phyloP scores from a whole-genome alignment of 2,329 filamentous ascomycete species.

The Lachnellula cervina region DNA sequence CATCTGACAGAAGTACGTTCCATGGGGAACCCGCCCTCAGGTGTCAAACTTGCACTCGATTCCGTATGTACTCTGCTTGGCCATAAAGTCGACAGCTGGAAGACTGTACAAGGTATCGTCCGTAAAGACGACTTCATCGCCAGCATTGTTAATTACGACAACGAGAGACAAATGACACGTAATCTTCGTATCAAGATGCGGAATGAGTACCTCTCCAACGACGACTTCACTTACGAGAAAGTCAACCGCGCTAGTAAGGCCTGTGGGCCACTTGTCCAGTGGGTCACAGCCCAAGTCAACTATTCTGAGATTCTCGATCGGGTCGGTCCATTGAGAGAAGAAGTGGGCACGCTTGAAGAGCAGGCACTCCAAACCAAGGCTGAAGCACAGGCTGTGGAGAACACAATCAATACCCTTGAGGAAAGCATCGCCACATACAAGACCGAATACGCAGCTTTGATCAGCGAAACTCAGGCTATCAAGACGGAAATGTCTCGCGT shows the following conservation, averaged over 20 bases:
- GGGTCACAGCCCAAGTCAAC: conserved; percentile 93
- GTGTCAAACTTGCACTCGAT: conserved; percentile 87
- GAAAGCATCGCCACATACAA: conserved; percentile 93
- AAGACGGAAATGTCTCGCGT: conserved; percentile 95
- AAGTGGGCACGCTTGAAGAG: conserved; percentile 82
- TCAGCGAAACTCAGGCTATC: conserved; percentile 96
- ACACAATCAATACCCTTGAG: conserved; percentile 79
- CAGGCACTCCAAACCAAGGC: conserved; percentile 89
- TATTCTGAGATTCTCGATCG: conserved; percentile 97
- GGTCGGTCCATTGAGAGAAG: conserved; percentile 85
- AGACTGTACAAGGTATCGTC: conserved; percentile 80
- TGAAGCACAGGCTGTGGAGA: conserved; percentile 84
- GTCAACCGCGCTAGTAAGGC: conserved; percentile 96
- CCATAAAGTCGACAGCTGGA: conserved; percentile 88
- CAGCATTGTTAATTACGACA: conserved; percentile 96
- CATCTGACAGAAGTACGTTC: conserved; percentile 96
- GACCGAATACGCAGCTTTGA: conserved; percentile 88
- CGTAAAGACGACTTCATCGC: conserved; percentile 95
- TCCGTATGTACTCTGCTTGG: conserved; percentile 95
- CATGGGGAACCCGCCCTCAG: conserved; percentile 87
- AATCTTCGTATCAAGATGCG: conserved; percentile 80
- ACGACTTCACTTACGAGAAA: conserved; percentile 93
- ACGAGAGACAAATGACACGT: conserved; percentile 90
- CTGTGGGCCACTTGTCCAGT: conserved; percentile 93
- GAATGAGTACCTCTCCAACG: conserved; percentile 83